Evolutionary conservation across 2,329 filamentous ascomycete genomes (phyloP), one percentile per base, ranked within the genome.

Genomic region (Clarireedia paspali): DNA sequence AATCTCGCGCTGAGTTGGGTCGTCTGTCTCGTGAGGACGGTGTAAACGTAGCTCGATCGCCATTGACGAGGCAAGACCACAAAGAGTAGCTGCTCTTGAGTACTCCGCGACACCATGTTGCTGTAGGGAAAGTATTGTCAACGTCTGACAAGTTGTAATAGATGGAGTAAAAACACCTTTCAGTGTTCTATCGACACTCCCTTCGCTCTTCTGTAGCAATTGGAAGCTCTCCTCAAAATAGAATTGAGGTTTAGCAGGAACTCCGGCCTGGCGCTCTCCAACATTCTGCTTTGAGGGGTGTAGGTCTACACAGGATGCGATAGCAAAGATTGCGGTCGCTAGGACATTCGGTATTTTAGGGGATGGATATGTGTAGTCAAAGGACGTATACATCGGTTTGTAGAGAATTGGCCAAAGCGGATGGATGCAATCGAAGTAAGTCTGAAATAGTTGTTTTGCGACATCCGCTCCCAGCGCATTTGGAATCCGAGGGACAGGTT

Each of bases 71-170:
- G 66, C 66, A 34, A 67, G 45, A 44, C 63, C 63, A 47, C 61
- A 65, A 1, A 67, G 45, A 10, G 67, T 56, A 17, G 64, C 66
- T 34, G 65, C 66, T n/a, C 63, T 57, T 5, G 64, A 59, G 55
- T 66, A 68, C 48, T 67, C 66, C 4, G 66, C 66, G 7, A 67
- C 57, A 5, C 65, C 64, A 55, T 67, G 66, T 26, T 67, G 66
- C 40, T 67, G 66, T 6, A 67, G 55, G 3, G 63, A 53, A 9
- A 68, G 56, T 14, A 68, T 65, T 1, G 60, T 62, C 12, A 68
- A 54, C 4, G 64, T 64, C 56, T 67, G 66, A 44, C 66, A 67
- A 34, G 58, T 63, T 1, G 59, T 59, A 14, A 68, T 66, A 12
- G 66, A 63, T 3, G 66, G 64, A 6, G 50, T 54, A 15, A 68